A percentile compares a stretch with the other conserved stretches of the same genome.
These are phyloP conservation scores for Zasmidium citrigriseum DNA, from an alignment of 2,329 filamentous ascomycete species.

Conservation along the genomic window DNA sequence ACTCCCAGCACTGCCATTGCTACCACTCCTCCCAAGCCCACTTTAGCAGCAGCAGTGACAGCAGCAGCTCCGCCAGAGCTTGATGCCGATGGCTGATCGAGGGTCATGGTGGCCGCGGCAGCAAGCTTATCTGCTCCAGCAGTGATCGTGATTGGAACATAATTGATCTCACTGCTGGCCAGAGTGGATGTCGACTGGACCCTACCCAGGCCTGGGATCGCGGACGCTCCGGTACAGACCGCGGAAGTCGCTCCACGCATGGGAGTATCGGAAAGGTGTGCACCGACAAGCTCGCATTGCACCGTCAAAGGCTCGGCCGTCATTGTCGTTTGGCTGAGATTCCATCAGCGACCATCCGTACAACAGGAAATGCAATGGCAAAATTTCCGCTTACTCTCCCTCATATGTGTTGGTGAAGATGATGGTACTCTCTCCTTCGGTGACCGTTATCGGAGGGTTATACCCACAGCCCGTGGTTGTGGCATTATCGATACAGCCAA, in stretches of 20 bases:
- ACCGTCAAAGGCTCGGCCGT: conserved; percentile 17
- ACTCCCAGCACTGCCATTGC: conserved; percentile 17
- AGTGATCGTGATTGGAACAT: conserved; percentile 30
- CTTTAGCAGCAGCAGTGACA: conserved; percentile 9
- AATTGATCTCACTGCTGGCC: conserved; percentile 29
- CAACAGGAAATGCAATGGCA: neutral
- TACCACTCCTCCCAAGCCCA: conserved; percentile 11
- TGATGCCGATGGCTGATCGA: conserved; percentile 8
- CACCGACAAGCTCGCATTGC: conserved; percentile 29
- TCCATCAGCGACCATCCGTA: neutral
- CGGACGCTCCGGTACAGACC: conserved; percentile 24
- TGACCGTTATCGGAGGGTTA: conserved; percentile 30
- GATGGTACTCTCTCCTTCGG: conserved; percentile 31
- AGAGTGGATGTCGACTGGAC: conserved; percentile 31
- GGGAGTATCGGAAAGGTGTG: conserved; percentile 18
- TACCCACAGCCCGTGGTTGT: conserved; percentile 25
- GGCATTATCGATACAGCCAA: conserved; percentile 22
- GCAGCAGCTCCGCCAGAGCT: conserved; percentile 15
- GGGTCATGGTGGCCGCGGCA: conserved; percentile 15
- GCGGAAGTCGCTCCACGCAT: conserved; percentile 24
- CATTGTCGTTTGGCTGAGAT: conserved; percentile 3
- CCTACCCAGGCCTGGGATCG: conserved; percentile 26
- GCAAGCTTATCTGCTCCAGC: conserved; percentile 28
- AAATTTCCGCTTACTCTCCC: conserved; percentile 12
- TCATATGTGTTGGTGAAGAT: conserved; percentile 21